Evolutionary conservation across 2,329 filamentous ascomycete genomes (phyloP).

Genomic region (Furcasterigmium furcatum): DNA sequence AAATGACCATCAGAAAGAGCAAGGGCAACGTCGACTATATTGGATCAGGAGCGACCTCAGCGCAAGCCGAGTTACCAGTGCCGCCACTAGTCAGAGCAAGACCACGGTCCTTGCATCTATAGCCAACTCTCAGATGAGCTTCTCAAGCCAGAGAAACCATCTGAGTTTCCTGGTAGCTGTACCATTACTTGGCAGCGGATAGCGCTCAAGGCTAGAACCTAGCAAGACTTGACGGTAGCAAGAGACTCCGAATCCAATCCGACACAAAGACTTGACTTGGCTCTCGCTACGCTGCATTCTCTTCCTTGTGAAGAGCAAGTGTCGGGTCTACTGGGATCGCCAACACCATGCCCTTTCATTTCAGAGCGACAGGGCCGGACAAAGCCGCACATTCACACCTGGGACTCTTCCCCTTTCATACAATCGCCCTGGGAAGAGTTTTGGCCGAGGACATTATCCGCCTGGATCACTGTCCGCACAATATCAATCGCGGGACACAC

Average conservation of each 20-base stretch:
- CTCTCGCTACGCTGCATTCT: slow-evolving; percentile 37
- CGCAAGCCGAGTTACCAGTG: slow-evolving; percentile 9
- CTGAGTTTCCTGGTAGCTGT: slow-evolving; percentile 43
- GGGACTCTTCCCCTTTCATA: too few species aligned
- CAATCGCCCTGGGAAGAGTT: too few species aligned
- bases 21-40: slow-evolving; percentile 4
- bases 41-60: slow-evolving; percentile 13
- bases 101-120: slow-evolving; percentile 29
- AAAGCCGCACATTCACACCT: too few species aligned
- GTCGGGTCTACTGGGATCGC: slow-evolving; percentile 18
- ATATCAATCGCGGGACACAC: too few species aligned
- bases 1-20: slow-evolving; percentile 12
- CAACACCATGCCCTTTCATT: background rate
- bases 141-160: slow-evolving; percentile 32
- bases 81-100: slow-evolving; percentile 14
- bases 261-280: slow-evolving; percentile 38
- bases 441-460: too few species aligned
- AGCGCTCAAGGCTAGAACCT: slow-evolving; percentile 63
- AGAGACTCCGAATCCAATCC: slow-evolving; percentile 46
- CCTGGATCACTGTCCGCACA: too few species aligned
- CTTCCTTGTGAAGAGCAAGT: slow-evolving; percentile 24
- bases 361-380: background rate
- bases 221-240: slow-evolving; percentile 72
- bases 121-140: slow-evolving; percentile 45
- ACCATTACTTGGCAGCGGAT: slow-evolving; percentile 54